Percentiles rank a stretch among this genome's conserved stretches.
These are phyloP conservation scores for Cadophora luteo-olivacea DNA, from an alignment of 2,329 filamentous ascomycete species.

Conservation along the genomic window DNA sequence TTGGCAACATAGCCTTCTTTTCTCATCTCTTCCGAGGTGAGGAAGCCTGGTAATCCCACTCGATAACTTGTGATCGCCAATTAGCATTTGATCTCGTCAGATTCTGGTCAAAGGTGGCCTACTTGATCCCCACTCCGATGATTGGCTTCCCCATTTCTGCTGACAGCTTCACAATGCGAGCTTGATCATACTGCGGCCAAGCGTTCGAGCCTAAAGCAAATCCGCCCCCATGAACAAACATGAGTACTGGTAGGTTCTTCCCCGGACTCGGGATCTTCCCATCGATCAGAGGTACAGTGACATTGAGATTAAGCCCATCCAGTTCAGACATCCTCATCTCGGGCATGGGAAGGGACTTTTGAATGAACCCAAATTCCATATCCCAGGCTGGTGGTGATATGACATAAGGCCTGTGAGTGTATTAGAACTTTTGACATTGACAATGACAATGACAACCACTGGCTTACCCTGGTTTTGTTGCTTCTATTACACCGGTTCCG, in stretches of 20 bases:
- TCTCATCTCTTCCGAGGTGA: slow-evolving; percentile 55
- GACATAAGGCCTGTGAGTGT: slow-evolving; percentile 12
- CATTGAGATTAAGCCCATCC: slow-evolving; percentile 59
- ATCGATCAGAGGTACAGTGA: slow-evolving; percentile 51
- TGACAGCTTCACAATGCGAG: slow-evolving; percentile 53
- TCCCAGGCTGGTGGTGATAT: slow-evolving; percentile 48
- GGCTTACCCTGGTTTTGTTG: slow-evolving; percentile 29
- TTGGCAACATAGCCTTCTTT: slow-evolving; percentile 51
- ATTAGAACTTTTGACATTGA: too few relatives aligned
- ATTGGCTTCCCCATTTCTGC: slow-evolving; percentile 52
- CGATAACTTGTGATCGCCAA: slow-evolving; percentile 50
- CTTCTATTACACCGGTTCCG: slow-evolving; percentile 31
- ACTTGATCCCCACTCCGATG: slow-evolving; percentile 55
- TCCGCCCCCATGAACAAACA: slow-evolving; percentile 61
- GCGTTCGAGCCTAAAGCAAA: slow-evolving; percentile 56
- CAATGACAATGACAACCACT: too few relatives aligned
- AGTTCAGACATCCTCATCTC: slow-evolving; percentile 52
- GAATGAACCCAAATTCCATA: slow-evolving; percentile 55
- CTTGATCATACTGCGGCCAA: slow-evolving; percentile 59
- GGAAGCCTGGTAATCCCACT: slow-evolving; percentile 50
- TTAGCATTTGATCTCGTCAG: not conserved
- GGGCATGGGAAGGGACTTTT: slow-evolving; percentile 51
- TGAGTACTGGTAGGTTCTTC: slow-evolving; percentile 54
- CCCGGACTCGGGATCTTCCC: slow-evolving; percentile 15
- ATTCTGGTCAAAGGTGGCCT: slow-evolving; percentile 22